Base-by-base conservation (phyloP, 768 basidiomycete species). In the Paxillus ammoniavirescens region DNA sequence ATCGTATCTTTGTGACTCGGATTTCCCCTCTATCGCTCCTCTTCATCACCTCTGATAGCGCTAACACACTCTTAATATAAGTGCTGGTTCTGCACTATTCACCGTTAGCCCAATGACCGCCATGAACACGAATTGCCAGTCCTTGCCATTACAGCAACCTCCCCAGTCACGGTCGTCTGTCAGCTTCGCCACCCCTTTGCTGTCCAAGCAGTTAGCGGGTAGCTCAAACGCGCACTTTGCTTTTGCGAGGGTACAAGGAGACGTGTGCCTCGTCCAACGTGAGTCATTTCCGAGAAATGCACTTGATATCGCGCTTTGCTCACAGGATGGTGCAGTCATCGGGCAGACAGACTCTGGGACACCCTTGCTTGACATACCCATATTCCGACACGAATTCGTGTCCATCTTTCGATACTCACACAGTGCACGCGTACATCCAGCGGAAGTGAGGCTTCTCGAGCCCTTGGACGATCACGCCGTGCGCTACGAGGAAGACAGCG, bases 371-470 rank as follows among this genome's bases (percentile, higher is more conserved):
- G 60, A 64, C 31, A 48, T 72, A 1, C 56, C 64, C 30, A 38
- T 71, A 47, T 71, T 71, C 53, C 59, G 62, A 15, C 82, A 85
- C 62, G 83, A 85, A 65, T 83, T 84, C 57, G 79, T 80, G 65
- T 79, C 80, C 58, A 86, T 86, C 48, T 86, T 85, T 60, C 82
- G 83, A 37, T 78, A 81, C 52, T 69, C 69, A 1, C 78, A 84
- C 55, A 78, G 81, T 12, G 58, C 74, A 2, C 75, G 81, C 17
- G 47, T 71, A 0, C 62, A 60, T 33, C 65, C 69, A 9, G 57
- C 56, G 15, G 69, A 71, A 48, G 74, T 86, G 13, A 72, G 69
- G 54, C 75, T 85, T 50, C 67, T 85, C 21, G 78, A 83, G 62
- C 61, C 69, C 28, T 79, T 86, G 38, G 73, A 78, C 28, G 76